phyloP scores from a whole-genome alignment of 31 red algal genomes.

The Endocladia muricata region DNA sequence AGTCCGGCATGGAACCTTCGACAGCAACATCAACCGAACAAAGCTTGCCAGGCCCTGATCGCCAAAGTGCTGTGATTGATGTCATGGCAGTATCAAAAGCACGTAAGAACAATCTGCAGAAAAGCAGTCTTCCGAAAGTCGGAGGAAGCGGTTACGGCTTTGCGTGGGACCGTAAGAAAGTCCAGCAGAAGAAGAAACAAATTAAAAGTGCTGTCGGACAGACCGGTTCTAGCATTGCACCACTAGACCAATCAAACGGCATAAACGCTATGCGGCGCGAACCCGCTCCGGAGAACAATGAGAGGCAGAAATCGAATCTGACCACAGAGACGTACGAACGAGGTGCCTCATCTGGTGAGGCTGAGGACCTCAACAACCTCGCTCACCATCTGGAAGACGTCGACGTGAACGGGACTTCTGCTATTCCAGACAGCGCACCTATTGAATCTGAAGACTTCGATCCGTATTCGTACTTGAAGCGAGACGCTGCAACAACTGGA shows the following conservation, averaged over 20 bases:
- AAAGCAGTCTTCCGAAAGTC: constrained; percentile 58
- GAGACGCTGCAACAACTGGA: not conserved
- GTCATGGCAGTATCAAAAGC: constrained; percentile 53
- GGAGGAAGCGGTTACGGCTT: constrained; percentile 57
- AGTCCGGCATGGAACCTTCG: not conserved
- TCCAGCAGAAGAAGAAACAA: constrained; percentile 45
- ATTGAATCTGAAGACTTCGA: not conserved
- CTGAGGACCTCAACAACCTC: too few species aligned
- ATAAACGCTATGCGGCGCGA: too few species aligned
- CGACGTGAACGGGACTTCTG: too few species aligned
- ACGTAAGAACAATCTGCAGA: constrained; percentile 20
- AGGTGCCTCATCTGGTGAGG: too few species aligned
- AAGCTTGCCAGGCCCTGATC: not conserved
- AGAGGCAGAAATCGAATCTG: too few species aligned
- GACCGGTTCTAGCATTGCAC: not conserved
- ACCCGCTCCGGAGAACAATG: too few species aligned
- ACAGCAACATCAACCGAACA: not conserved
- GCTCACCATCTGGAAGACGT: too few species aligned
- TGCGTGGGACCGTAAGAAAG: constrained; percentile 70
- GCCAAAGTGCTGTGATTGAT: constrained; percentile 35
- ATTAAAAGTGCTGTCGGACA: constrained; percentile 30
- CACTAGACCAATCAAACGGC: too few species aligned
- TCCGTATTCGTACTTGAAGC: not conserved
- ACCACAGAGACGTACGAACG: too few species aligned
- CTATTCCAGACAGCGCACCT: too few species aligned